Evolutionary conservation across 202 grass and related monocot genomes (phyloP).

Genomic region (Setaria italica): DNA sequence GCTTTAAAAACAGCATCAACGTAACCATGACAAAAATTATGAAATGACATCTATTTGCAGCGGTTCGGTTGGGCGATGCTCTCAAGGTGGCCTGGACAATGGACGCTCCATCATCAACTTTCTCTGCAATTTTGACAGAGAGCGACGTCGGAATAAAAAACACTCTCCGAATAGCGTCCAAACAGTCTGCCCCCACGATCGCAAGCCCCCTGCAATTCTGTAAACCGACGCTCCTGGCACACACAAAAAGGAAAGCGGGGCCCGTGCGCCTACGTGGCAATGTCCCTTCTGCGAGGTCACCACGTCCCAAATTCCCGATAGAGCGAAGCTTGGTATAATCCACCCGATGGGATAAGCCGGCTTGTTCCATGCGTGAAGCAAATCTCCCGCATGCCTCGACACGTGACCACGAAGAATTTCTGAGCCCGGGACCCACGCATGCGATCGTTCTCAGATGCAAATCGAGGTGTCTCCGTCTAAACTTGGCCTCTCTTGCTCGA

Average conservation of each 20-base stretch:
- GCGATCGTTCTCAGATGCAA: background rate
- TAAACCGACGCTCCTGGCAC: background rate
- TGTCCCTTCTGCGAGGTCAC: background rate
- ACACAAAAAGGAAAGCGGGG: background rate
- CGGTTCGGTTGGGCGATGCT: background rate
- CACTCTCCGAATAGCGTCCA: background rate
- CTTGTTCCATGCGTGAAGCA: constrained; percentile 40
- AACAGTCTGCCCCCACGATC: background rate
- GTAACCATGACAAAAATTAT: background rate
- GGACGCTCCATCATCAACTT: background rate
- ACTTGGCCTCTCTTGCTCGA: background rate
- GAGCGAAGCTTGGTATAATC: constrained; percentile 10
- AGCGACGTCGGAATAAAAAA: background rate
- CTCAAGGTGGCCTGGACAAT: background rate
- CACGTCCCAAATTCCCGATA: background rate
- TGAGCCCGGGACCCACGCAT: background rate
- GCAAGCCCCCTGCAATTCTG: background rate
- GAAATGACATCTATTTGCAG: background rate
- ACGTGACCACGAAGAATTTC: constrained; percentile 27
- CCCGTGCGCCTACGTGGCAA: background rate
- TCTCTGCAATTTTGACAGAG: background rate
- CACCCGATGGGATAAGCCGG: constrained; percentile 28
- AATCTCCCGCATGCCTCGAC: background rate
- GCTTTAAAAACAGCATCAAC: background rate
- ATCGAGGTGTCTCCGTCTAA: background rate